Evolutionary conservation across 768 basidiomycete species (phyloP).

Genomic region (Hydnomerulius pinastri): DNA sequence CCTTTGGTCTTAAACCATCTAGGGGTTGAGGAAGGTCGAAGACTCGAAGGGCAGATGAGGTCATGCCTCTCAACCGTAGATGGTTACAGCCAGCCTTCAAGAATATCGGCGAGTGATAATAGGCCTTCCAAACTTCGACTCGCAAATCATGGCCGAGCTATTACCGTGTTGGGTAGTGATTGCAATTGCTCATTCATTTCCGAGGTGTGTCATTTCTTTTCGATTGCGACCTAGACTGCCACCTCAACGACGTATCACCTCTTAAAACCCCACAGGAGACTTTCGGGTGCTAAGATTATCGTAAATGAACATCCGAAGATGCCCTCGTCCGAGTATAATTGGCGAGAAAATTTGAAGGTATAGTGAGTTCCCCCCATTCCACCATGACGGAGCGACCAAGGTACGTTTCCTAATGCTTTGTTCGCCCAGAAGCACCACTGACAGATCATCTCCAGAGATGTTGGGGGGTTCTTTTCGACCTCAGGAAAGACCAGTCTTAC

Average conservation of each 20-base stretch:
- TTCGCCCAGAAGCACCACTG: no score
- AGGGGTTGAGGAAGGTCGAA: no score
- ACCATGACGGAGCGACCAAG: conserved; percentile 6
- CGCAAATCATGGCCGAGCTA: neutral
- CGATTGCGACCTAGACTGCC: neutral
- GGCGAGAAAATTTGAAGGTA: neutral
- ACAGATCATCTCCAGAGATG: neutral
- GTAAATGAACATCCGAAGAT: neutral
- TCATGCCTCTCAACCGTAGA: no score
- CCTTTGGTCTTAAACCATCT: no score
- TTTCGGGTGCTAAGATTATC: neutral
- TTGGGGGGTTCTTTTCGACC: conserved; percentile 2
- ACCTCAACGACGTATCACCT: neutral
- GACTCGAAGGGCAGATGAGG: no score
- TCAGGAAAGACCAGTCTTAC: conserved; percentile 11
- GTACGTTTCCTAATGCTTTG: neutral
- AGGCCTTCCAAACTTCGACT: no score
- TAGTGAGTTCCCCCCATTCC: neutral
- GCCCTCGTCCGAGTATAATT: no score
- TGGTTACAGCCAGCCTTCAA: no score
- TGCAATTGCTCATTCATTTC: no score
- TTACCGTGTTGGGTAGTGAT: neutral
- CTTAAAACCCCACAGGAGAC: neutral
- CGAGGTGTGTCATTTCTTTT: neutral
- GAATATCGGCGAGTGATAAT: no score